Evolutionary conservation across 1,284 basidiomycete genomes (phyloP).

Genomic region (Wallemia mellicola): DNA sequence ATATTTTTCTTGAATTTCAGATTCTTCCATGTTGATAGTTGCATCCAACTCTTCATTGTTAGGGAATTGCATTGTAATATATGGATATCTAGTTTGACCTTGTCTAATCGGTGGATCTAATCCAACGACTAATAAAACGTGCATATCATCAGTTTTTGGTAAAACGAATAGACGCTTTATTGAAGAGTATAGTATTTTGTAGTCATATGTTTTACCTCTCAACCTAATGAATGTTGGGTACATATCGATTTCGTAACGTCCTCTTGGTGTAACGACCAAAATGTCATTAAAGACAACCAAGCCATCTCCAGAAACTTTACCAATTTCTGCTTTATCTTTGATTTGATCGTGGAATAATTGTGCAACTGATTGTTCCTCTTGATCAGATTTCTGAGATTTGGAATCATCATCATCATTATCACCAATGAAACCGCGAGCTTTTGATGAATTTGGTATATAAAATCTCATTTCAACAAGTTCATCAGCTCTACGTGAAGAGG

Average conservation of each 20-base stretch:
- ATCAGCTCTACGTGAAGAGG: conserved; percentile 21
- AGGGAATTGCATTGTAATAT: conserved; percentile 88
- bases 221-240: conserved; percentile 77
- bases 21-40: conserved; percentile 80
- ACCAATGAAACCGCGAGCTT: conserved; percentile 35
- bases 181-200: conserved; percentile 77
- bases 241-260: conserved; percentile 93
- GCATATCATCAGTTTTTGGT: conserved; percentile 76
- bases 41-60: conserved; percentile 91
- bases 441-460: conserved; percentile 64
- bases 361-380: conserved; percentile 42
- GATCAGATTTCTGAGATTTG: conserved; percentile 17
- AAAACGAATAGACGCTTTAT: conserved; percentile 76
- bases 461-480: conserved; percentile 91
- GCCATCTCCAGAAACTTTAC: conserved; percentile 66
- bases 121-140: conserved; percentile 79
- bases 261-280: conserved; percentile 75
- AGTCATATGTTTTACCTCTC: conserved; percentile 94
- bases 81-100: conserved; percentile 92
- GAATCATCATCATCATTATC: conserved; percentile 16
- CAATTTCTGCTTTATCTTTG: conserved; percentile 89
- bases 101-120: conserved; percentile 80
- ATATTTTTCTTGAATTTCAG: conserved; percentile 21
- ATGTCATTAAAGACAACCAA: conserved; percentile 91
- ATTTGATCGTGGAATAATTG: conserved; percentile 88